These are phyloP conservation scores for Aureobasidium sp. DNA, from an alignment of 2,329 filamentous ascomycete species.

Conservation along the genomic window DNA sequence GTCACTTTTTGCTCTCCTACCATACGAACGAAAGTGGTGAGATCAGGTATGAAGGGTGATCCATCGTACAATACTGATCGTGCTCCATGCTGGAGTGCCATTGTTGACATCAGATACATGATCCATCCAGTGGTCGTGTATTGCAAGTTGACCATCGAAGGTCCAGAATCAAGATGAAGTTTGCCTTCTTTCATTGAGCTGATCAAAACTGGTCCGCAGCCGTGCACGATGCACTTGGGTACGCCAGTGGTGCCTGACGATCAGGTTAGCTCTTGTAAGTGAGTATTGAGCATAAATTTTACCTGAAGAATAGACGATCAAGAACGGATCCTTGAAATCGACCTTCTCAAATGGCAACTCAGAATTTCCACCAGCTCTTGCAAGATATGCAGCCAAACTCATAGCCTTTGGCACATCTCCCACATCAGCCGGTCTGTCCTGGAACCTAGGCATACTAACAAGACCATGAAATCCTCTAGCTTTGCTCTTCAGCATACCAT, in stretches of 20 bases:
- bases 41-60: constrained; percentile 67
- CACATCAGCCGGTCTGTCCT: constrained; percentile 51
- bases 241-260: constrained; percentile 69
- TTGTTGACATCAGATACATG: constrained; percentile 66
- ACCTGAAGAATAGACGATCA: constrained; percentile 56
- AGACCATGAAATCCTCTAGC: constrained; percentile 53
- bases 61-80: constrained; percentile 72
- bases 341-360: constrained; percentile 52
- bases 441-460: constrained; percentile 61
- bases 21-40: constrained; percentile 56
- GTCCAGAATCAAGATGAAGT: constrained; percentile 44
- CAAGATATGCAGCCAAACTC: constrained; percentile 38
- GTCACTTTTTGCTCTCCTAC: constrained; percentile 60
- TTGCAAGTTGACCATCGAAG: constrained; percentile 45
- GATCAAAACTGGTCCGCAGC: constrained; percentile 57
- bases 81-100: constrained; percentile 53
- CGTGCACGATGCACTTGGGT: constrained; percentile 82
- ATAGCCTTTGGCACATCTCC: constrained; percentile 44
- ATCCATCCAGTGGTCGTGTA: constrained; percentile 74
- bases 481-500: constrained; percentile 48
- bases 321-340: constrained; percentile 65
- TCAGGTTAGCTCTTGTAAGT: neutral
- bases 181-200: constrained; percentile 54
- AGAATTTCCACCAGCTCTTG: constrained; percentile 31
- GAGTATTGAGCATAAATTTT: neutral